These are phyloP conservation scores for Plantago elongata DNA, from an alignment of 257 asterid species.

Conservation along the genomic window DNA sequence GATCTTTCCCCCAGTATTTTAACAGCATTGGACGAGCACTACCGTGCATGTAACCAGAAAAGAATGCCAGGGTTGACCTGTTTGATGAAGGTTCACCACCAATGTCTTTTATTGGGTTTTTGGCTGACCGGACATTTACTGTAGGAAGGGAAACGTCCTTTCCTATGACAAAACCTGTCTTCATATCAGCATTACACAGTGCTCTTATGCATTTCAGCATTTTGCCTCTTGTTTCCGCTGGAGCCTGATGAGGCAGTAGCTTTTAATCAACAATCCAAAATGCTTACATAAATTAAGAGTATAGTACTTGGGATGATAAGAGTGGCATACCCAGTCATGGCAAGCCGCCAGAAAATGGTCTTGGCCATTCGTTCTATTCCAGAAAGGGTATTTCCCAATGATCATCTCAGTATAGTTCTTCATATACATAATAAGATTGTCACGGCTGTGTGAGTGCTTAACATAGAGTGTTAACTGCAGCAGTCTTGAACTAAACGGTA, in stretches of 20 bases:
- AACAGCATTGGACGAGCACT: constrained; percentile 32
- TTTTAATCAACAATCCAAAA: neutral
- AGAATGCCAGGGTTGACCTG: constrained; percentile 34
- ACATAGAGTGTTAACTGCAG: constrained; percentile 47
- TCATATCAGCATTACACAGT: constrained; percentile 45
- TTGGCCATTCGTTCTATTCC: constrained; percentile 58
- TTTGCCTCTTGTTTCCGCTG: constrained; percentile 29
- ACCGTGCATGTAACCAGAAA: constrained; percentile 50
- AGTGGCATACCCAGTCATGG: constrained; percentile 55
- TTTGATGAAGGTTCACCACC: constrained; percentile 29
- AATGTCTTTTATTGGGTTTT: constrained; percentile 27
- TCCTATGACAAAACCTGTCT: constrained; percentile 32
- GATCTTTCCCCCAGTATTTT: constrained; percentile 39
- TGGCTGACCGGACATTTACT: constrained; percentile 23
- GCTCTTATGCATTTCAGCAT: constrained; percentile 36
- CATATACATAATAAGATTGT: constrained; percentile 31
- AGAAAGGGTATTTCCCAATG: constrained; percentile 34
- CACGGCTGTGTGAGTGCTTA: constrained; percentile 39
- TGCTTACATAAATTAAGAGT: neutral
- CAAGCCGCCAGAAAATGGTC: constrained; percentile 65
- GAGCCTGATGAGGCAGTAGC: constrained; percentile 32
- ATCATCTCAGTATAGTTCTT: constrained; percentile 31
- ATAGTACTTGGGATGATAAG: neutral
- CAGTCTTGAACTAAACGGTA: constrained; percentile 48
- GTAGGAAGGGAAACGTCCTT: constrained; percentile 44